Evolutionary conservation across 2,329 filamentous ascomycete species (phyloP), one percentile per base, ranked within the genome.

Genomic region (Rhinocladiella mackenziei): DNA sequence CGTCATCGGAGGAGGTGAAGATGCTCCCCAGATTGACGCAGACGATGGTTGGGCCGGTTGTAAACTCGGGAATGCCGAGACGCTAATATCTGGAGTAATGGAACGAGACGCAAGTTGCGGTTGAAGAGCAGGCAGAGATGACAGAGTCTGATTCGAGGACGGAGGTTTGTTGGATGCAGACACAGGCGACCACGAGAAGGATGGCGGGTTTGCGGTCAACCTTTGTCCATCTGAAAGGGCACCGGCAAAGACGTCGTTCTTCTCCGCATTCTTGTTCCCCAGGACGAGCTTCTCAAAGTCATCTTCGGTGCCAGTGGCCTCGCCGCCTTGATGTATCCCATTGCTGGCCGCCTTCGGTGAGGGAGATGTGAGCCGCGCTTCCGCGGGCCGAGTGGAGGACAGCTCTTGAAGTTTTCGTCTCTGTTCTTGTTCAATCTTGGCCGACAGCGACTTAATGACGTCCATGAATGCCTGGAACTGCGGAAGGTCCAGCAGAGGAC

Each of bases 211-310:
- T 52, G 44, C 52, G 53, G 54, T 47, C 56, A 57, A 31, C 51
- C 51, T 37, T 56, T 53, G 44, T 38, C 59, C 62, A 7, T 57
- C 51, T 30, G 62, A 51, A 36, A 62, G 35, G 8, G 54, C 48
- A 54, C 56, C 53, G 57, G 61, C 48, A 58, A 58, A 50, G 56
- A 62, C 59, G 40, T 62, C 61, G 18, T 59, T 60, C 37, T 51
- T 55, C 42, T 56, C 60, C n/a, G 60, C 65, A 19, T 60, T 66
- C 34, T 73, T 69, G 43, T 78, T 80, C 6, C 91, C 91, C 59
- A 94, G 88, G 39, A 98, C 89, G 2, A 98, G 78, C 2, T 79
- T 79, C 62, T 95, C 89, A 59, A 97, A 98, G 60, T 94, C 88
- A 46, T 84, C 78, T 36, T 84, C 75, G 18, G 58, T 56, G 9